Base-by-base conservation (phyloP, 768 basidiomycete genomes). In the Dentipellis fragilis region DNA sequence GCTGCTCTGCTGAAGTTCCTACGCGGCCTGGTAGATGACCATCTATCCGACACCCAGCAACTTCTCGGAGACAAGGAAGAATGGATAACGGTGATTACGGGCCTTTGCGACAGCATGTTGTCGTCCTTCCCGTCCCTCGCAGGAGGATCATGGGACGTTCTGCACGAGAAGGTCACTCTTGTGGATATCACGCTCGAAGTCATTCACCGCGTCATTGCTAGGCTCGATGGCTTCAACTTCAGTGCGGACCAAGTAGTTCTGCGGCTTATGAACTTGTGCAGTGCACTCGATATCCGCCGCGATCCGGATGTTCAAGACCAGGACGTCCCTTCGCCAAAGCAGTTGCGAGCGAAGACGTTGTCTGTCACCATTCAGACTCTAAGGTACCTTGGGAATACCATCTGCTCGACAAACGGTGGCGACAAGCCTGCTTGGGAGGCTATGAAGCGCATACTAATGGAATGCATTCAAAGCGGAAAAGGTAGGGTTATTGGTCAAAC, bases 221-320 rank as follows among this genome's bases (percentile, higher is more conserved):
- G 65, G 58, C 72, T 73, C 39, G 75, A 79, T 11, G 76, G 80
- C 51, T 68, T 85, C n/a, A 83, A 77, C 63, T 66, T 67, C 40
- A 71, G 71, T 21, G 68, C 74, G 10, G 71, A 73, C 9, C 71
- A 72, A 42, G 65, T 83, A 36, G 70, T 80, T 22, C 67, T 71
- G 22, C 72, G 76, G 39, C 64, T 87, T 45, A 63, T 85, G 10
- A 74, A 75, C 39, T 72, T 88, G 34, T 80, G 78, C 62, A 65
- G 73, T 52, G 73, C 75, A 1, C 70, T 87, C 37, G 84, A 85
- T 58, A 66, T 75, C 35, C 89, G 87, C 82, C 64, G 75, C 36
- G 78, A 79, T 51, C 71, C 70, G n/a, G 70, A 72, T 45, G 69
- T 71, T 19, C 59, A 67, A n/a, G 62, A 58, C 21, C 67, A 74